Conservation (phyloP, 2,329 filamentous ascomycete species). For the Aspergillus pseudoviridinutans region DNA sequence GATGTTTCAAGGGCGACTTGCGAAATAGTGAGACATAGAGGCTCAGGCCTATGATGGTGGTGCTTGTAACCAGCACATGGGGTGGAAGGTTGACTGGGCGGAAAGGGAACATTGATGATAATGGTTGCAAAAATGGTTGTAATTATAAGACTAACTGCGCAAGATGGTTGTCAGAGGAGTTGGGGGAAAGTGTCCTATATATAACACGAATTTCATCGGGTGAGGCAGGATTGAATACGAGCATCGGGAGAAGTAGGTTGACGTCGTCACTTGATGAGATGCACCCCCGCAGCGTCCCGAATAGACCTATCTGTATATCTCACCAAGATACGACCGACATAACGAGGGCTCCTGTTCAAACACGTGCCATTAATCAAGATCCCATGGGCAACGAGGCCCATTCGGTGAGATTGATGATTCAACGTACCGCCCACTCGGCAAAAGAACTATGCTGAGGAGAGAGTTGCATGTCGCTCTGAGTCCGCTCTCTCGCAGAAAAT, state of each 20-base stretch:
- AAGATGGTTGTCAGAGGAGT: too few species aligned
- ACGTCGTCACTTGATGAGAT: too few species aligned
- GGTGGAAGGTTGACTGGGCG: constrained; percentile 1
- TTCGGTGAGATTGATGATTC: neutral
- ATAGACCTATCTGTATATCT: neutral
- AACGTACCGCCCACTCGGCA: neutral
- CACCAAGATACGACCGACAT: neutral
- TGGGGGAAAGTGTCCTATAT: too few species aligned
- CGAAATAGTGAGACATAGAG: neutral
- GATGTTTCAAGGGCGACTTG: neutral
- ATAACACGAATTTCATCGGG: too few species aligned
- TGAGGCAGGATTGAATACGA: too few species aligned
- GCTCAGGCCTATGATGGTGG: neutral
- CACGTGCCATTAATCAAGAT: neutral
- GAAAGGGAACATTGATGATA: constrained; percentile 10
- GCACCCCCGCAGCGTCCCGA: too few species aligned
- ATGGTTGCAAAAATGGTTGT: neutral
- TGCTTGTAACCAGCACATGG: neutral
- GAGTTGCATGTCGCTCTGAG: too few species aligned
- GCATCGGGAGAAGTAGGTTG: too few species aligned
- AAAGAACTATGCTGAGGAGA: too few species aligned
- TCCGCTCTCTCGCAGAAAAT: too few species aligned
- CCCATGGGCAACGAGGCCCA: neutral
- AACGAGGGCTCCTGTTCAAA: neutral
- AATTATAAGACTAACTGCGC: too few species aligned